These are phyloP conservation scores for Beauveria medogensis DNA, from an alignment of 2,329 filamentous ascomycete genomes.

Conservation along the genomic window DNA sequence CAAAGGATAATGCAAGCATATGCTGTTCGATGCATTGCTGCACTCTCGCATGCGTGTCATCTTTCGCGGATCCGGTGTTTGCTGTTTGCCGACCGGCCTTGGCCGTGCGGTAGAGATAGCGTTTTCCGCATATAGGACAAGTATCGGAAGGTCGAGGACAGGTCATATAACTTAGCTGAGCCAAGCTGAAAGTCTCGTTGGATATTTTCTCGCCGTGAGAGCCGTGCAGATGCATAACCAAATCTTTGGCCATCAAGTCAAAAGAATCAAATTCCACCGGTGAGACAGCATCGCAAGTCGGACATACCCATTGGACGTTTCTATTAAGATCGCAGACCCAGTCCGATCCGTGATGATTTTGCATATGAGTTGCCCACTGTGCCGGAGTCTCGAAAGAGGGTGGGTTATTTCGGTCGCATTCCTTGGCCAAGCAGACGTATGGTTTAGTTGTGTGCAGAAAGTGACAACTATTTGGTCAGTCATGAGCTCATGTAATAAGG, in stretches of 20 bases:
- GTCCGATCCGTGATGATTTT: not conserved
- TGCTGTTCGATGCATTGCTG: no score
- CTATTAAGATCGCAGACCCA: not conserved
- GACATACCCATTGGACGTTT: not conserved
- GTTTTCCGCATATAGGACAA: not conserved
- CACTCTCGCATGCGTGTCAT: no score
- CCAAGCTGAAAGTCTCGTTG: not conserved
- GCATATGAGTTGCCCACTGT: not conserved
- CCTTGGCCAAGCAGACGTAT: not conserved
- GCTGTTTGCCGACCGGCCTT: no score
- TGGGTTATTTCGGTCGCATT: not conserved
- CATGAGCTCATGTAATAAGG: no score
- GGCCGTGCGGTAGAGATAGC: not conserved
- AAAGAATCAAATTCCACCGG: not conserved
- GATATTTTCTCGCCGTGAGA: not conserved
- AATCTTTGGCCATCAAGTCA: not conserved
- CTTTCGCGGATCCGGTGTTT: no score
- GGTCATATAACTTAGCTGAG: not conserved
- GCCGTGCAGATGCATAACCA: not conserved
- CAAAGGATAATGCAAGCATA: no score
- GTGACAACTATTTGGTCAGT: not conserved
- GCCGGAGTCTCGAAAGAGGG: not conserved
- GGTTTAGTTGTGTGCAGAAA: not conserved
- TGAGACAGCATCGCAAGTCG: not conserved
- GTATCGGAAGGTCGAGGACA: not conserved